These are phyloP conservation scores for Erodium maritimum DNA, from an alignment of 345 rosid species.

Conservation along the genomic window DNA sequence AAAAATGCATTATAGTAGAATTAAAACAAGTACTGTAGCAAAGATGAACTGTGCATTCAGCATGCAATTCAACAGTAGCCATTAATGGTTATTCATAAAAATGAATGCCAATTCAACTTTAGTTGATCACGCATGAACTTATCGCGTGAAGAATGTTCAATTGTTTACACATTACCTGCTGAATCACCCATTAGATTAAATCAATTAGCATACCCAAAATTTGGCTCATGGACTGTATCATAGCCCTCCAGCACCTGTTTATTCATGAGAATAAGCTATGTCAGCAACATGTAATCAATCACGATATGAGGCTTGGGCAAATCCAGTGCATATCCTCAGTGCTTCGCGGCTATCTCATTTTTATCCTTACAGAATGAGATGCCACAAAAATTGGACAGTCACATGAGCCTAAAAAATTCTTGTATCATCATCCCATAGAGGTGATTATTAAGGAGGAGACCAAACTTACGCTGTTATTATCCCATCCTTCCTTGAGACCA, in stretches of 20 bases:
- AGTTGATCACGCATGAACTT: no score
- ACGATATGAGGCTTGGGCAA: conserved; percentile 71
- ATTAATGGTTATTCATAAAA: no score
- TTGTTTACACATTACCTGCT: no score
- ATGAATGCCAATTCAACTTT: no score
- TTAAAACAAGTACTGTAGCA: conserved; percentile 1
- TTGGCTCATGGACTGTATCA: conserved; percentile 59
- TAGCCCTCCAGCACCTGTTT: conserved; percentile 99
- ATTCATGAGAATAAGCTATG: conserved; percentile 95
- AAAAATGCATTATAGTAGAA: conserved; percentile 7
- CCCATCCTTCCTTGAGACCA: conserved; percentile 92
- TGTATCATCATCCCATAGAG: conserved; percentile 72
- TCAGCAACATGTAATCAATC: conserved; percentile 86
- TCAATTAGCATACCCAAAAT: conserved; percentile 36
- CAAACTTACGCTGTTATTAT: conserved; percentile 99
- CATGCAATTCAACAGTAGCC: no score
- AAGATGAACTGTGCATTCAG: no score
- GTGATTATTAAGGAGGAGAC: conserved; percentile 89
- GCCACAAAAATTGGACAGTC: conserved; percentile 49
- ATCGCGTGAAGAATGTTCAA: no score
- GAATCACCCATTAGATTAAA: no score
- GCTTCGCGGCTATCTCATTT: conserved; percentile 68
- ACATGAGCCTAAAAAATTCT: conserved; percentile 58
- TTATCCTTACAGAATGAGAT: conserved; percentile 18
- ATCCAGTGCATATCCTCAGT: conserved; percentile 82